These are phyloP conservation scores for Geotrichum candidum DNA, from an alignment of 1,139 yeast genomes.

Conservation along the genomic window DNA sequence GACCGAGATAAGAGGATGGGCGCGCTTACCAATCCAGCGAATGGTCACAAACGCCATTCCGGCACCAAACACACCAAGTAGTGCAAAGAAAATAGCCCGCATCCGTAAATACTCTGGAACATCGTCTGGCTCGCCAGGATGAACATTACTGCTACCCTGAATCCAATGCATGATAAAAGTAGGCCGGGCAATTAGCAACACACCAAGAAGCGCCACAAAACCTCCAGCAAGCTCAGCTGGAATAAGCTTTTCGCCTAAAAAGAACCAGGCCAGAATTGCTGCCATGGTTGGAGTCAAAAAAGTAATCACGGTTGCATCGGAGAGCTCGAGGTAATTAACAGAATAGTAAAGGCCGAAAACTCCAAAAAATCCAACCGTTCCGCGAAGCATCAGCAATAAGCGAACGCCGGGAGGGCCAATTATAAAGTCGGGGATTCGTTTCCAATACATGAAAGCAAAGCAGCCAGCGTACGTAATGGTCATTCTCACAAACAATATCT, in stretches of 20 bases:
- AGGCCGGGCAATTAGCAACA: slow-evolving; percentile 76
- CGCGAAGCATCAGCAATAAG: slow-evolving; percentile 53
- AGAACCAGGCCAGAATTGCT: slow-evolving; percentile 63
- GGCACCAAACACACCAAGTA: slow-evolving; percentile 67
- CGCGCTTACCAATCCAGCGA: slow-evolving; percentile 66
- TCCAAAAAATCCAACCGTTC: slow-evolving; percentile 70
- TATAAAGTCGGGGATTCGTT: slow-evolving; percentile 52
- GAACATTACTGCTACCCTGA: slow-evolving; percentile 10
- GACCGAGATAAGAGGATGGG: slow-evolving; percentile 76
- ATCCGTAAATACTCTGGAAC: slow-evolving; percentile 18
- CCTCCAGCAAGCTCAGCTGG: slow-evolving; percentile 65
- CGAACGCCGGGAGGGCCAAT: slow-evolving; percentile 64
- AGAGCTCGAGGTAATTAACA: slow-evolving; percentile 64
- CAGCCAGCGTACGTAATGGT: slow-evolving; percentile 58
- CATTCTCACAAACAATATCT: slow-evolving; percentile 75
- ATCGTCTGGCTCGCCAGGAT: slow-evolving; percentile 13
- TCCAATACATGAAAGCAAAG: slow-evolving; percentile 45
- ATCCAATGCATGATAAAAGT: slow-evolving; percentile 46
- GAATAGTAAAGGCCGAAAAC: slow-evolving; percentile 73
- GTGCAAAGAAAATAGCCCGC: slow-evolving; percentile 57
- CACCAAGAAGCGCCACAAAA: slow-evolving; percentile 64
- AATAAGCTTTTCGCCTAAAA: slow-evolving; percentile 64
- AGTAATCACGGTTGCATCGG: slow-evolving; percentile 74
- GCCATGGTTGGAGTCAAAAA: slow-evolving; percentile 75
- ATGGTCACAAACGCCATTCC: slow-evolving; percentile 65